Evolutionary conservation across 768 basidiomycete genomes (phyloP).

Genomic region (Macrolepiota dolichaula): DNA sequence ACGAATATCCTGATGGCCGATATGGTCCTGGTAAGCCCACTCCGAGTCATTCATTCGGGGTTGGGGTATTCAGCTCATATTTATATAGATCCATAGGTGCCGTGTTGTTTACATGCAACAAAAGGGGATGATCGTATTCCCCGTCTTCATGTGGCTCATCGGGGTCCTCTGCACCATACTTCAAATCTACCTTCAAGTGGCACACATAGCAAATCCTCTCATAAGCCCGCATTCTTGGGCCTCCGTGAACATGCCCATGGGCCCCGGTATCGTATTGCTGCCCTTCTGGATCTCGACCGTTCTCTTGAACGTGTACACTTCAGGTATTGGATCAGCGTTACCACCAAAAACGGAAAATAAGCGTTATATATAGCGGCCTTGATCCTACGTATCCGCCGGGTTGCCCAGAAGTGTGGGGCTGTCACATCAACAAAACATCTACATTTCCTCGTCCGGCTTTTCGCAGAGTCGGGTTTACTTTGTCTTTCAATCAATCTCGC

Average conservation of each 20-base stretch:
- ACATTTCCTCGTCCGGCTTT: not conserved
- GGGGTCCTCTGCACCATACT: not conserved
- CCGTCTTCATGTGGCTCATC: not conserved
- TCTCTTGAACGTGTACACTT: not conserved
- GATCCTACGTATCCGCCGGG: not conserved
- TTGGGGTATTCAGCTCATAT: no score
- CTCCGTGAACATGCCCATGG: not conserved
- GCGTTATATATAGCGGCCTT: not conserved
- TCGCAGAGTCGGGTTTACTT: not conserved
- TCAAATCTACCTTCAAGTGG: not conserved
- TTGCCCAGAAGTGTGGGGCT: not conserved
- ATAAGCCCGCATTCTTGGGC: not conserved
- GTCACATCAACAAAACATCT: not conserved
- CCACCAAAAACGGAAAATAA: not conserved
- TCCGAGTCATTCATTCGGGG: no score
- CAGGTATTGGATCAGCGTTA: not conserved
- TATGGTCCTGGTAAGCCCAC: not conserved
- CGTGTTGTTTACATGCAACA: not conserved
- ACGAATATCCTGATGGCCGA: not conserved
- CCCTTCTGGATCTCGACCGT: not conserved
- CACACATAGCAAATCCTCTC: not conserved
- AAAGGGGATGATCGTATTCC: not conserved
- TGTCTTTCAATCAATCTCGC: not conserved
- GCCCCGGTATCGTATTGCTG: not conserved
- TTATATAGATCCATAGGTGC: not conserved